Conservation (phyloP, 352 stramenopile genomes). For the Pythium brachiatum region DNA sequence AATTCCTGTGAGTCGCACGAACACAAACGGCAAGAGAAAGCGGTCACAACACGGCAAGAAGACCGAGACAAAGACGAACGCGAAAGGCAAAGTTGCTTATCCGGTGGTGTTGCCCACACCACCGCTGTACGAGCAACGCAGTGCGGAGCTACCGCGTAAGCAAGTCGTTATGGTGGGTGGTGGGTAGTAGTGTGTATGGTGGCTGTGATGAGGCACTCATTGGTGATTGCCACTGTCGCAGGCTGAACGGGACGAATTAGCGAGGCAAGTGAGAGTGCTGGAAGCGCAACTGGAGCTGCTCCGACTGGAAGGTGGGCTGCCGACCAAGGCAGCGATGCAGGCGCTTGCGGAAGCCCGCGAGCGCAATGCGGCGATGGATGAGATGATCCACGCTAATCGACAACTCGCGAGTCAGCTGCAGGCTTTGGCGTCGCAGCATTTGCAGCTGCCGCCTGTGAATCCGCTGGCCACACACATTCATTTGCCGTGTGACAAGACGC, state of each 20-base stretch:
- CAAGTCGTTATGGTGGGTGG: no score
- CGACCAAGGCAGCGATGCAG: not conserved
- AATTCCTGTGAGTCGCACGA: no score
- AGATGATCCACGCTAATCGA: conserved; percentile 1
- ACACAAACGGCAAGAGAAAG: no score
- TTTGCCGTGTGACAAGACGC: not conserved
- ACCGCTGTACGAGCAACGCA: no score
- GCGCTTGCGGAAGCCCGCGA: not conserved
- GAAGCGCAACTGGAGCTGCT: conserved; percentile 16
- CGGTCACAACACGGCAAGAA: no score
- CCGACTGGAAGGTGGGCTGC: not conserved
- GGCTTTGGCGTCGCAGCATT: not conserved
- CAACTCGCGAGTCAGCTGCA: not conserved
- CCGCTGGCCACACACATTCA: not conserved
- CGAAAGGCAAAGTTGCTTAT: no score
- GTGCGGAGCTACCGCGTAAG: no score
- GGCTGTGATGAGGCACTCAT: no score
- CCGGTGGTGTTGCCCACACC: no score
- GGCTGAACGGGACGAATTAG: conserved; percentile 13
- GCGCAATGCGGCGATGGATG: not conserved
- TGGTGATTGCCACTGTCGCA: not conserved
- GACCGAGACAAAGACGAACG: no score
- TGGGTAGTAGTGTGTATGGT: no score
- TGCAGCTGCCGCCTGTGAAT: not conserved
- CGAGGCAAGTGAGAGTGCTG: conserved; percentile 8